These are phyloP conservation scores for Lactarius evosmus DNA, from an alignment of 768 basidiomycete species.

Conservation along the genomic window DNA sequence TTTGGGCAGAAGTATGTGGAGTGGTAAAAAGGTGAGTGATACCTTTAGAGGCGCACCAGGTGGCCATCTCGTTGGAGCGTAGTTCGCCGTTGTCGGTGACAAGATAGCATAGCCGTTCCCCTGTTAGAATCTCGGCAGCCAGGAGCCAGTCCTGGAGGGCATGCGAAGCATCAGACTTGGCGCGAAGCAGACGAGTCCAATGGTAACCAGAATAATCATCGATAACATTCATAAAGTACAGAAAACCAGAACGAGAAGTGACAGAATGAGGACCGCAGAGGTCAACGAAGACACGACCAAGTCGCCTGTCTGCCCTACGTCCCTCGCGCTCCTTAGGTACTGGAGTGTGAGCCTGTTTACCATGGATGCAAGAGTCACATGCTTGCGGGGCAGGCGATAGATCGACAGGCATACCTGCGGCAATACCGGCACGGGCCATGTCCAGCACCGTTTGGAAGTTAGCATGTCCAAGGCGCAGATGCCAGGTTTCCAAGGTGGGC, in stretches of 20 bases:
- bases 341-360: neutral
- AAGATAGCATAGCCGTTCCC: neutral
- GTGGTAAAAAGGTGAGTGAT: conserved; percentile 3
- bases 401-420: conserved; percentile 7
- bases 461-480: neutral
- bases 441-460: neutral
- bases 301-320: neutral
- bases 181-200: neutral
- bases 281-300: conserved; percentile 2
- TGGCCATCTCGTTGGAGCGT: neutral
- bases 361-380: conserved; percentile 3
- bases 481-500: neutral
- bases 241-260: neutral
- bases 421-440: neutral
- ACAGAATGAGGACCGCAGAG: neutral
- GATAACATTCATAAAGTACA: too few species aligned
- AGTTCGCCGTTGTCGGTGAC: conserved; percentile 11
- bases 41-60: neutral
- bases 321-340: neutral
- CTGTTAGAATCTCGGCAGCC: neutral
- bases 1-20: conserved; percentile 8
- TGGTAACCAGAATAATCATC: conserved; percentile 2
- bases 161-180: neutral
- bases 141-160: neutral
- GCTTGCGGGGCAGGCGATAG: neutral